Evolutionary conservation across 2,329 filamentous ascomycete species (phyloP).

Genomic region (Colletotrichum sp.): DNA sequence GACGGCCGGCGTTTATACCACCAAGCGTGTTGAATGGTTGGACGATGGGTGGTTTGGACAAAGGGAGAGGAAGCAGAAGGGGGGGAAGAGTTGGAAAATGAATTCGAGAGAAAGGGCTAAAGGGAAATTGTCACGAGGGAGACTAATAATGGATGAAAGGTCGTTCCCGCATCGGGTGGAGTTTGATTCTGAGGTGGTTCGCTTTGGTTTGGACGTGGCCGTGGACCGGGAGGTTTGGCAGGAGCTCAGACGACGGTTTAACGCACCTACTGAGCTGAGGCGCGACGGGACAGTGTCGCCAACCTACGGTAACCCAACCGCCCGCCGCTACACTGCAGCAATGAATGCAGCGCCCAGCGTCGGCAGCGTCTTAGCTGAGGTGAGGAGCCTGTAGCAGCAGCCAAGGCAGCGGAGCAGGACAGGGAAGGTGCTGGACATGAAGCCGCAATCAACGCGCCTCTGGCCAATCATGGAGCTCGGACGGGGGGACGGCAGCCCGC

Average conservation of each 20-base stretch:
- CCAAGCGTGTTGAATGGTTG: neutral
- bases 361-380: neutral
- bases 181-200: neutral
- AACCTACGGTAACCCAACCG: neutral
- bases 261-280: neutral
- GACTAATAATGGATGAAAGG: conserved; percentile 14
- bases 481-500: neutral
- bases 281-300: neutral
- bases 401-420: neutral
- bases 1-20: neutral
- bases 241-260: conserved; percentile 9
- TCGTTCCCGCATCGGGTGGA: conserved; percentile 13
- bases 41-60: neutral
- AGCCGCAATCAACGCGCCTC: neutral
- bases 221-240: neutral
- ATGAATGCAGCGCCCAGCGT: conserved; percentile 10
- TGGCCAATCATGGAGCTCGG: conserved; percentile 11
- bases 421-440: conserved; percentile 4
- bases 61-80: neutral
- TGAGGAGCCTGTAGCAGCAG: neutral
- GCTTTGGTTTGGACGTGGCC: neutral
- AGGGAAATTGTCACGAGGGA: conserved; percentile 17
- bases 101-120: neutral
- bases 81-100: neutral
- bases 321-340: neutral